Percentiles rank a stretch among this genome's conserved stretches.
Evolutionary conservation across 2,329 filamentous ascomycete genomes (phyloP).

Genomic region (Colletotrichum chlorophyti): DNA sequence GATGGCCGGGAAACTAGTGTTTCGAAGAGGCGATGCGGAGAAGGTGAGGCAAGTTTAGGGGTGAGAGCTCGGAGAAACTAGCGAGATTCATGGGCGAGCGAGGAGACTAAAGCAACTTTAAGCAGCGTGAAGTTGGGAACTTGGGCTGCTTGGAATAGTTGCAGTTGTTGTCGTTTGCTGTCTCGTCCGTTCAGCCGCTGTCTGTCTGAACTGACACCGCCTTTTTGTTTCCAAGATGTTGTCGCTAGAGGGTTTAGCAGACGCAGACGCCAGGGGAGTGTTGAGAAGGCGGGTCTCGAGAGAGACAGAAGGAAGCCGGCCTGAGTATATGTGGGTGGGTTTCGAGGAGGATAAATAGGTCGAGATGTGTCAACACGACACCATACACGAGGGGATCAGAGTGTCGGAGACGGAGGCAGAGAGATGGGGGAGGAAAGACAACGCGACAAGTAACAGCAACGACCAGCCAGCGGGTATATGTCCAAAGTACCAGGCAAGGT

Average conservation of each 20-base stretch:
- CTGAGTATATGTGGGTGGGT: not conserved
- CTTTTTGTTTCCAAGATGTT: no score
- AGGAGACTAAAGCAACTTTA: not conserved
- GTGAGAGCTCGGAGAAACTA: slow-evolving; percentile 18
- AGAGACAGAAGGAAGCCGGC: no score
- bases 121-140: no score
- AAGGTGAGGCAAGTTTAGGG: slow-evolving; percentile 22
- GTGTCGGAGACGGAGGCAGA: slow-evolving; percentile 1
- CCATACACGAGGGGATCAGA: no score
- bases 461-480: slow-evolving; percentile 10
- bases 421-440: not conserved
- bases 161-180: not conserved
- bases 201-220: no score
- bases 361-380: no score
- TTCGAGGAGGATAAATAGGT: not conserved
- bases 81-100: slow-evolving; percentile 28
- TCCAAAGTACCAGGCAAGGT: slow-evolving; percentile 15
- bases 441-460: not conserved
- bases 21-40: slow-evolving; percentile 9
- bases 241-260: no score
- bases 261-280: no score
- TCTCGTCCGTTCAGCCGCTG: no score
- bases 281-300: no score
- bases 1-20: slow-evolving; percentile 18
- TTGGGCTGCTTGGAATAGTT: no score